These are phyloP conservation scores for Saturnispora dispora DNA, from an alignment of 805 yeast genomes.

Conservation along the genomic window DNA sequence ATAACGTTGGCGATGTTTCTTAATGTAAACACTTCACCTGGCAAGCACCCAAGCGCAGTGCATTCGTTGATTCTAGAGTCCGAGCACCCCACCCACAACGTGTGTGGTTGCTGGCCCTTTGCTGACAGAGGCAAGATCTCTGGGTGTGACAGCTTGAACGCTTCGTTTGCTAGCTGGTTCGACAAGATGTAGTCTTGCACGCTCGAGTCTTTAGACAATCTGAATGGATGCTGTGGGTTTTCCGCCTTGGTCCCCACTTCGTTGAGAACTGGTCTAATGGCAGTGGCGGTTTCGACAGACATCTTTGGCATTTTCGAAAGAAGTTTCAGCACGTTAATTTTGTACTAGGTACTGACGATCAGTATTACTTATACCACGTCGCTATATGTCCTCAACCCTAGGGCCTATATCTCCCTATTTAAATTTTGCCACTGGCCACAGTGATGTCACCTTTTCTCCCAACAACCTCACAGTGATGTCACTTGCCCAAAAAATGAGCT, in stretches of 20 bases:
- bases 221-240: slow-evolving; percentile 27
- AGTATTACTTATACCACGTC: neutral
- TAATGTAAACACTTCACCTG: slow-evolving; percentile 87
- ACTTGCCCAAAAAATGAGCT: neutral
- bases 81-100: slow-evolving; percentile 89
- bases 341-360: neutral
- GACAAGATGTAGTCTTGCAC: slow-evolving; percentile 40
- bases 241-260: slow-evolving; percentile 6
- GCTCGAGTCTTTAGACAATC: slow-evolving; percentile 39
- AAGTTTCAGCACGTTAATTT: slow-evolving; percentile 7
- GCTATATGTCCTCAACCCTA: too few relatives aligned
- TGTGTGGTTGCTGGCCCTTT: slow-evolving; percentile 85
- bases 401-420: neutral
- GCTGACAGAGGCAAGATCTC: slow-evolving; percentile 56
- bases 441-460: slow-evolving; percentile 4
- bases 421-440: neutral
- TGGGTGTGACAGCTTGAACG: slow-evolving; percentile 42
- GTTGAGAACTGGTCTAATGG: neutral
- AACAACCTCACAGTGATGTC: neutral
- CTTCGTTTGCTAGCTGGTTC: slow-evolving; percentile 39
- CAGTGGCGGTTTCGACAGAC: slow-evolving; percentile 8
- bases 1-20: slow-evolving; percentile 82
- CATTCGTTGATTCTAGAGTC: slow-evolving; percentile 85
- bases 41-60: slow-evolving; percentile 61
- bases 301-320: slow-evolving; percentile 10